Conservation (phyloP, 2,329 filamentous ascomycete species). For the Fonsecaea monophora region DNA sequence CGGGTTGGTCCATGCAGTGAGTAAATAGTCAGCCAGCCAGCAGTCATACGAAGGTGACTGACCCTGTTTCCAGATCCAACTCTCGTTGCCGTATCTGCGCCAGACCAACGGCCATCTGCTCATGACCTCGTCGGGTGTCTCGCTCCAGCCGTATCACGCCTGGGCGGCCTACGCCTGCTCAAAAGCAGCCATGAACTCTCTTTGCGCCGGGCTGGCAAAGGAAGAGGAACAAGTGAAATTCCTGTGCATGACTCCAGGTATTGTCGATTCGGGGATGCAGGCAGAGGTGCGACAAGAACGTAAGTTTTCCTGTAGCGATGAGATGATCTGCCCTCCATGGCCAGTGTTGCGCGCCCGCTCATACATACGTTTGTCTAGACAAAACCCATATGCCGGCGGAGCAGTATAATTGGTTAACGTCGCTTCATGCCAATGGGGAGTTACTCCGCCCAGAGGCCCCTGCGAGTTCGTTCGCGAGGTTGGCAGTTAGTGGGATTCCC, state of each 20-base stretch:
- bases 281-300: slow-evolving; percentile 10
- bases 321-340: no score
- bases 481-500: slow-evolving; percentile 7
- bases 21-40: background rate
- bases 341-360: no score
- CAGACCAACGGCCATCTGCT: slow-evolving; percentile 9
- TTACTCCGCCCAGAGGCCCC: slow-evolving; percentile 15
- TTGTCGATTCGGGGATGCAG: slow-evolving; percentile 9
- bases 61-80: slow-evolving; percentile 13
- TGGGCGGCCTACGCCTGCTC: slow-evolving; percentile 12
- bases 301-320: background rate
- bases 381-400: slow-evolving; percentile 2
- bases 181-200: slow-evolving; percentile 15
- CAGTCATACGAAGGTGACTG: background rate
- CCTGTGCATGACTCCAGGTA: slow-evolving; percentile 14
- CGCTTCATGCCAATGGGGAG: background rate
- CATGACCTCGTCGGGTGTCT: slow-evolving; percentile 16
- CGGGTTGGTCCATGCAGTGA: background rate
- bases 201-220: slow-evolving; percentile 4
- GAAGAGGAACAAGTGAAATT: slow-evolving; percentile 10
- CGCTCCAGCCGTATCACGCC: background rate
- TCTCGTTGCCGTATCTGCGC: slow-evolving; percentile 12
- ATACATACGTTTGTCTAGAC: background rate
- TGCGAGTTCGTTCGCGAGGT: slow-evolving; percentile 5
- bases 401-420: background rate